These are phyloP conservation scores for Apiospora rasikravindrae DNA, from an alignment of 2,329 filamentous ascomycete species.

Conservation along the genomic window DNA sequence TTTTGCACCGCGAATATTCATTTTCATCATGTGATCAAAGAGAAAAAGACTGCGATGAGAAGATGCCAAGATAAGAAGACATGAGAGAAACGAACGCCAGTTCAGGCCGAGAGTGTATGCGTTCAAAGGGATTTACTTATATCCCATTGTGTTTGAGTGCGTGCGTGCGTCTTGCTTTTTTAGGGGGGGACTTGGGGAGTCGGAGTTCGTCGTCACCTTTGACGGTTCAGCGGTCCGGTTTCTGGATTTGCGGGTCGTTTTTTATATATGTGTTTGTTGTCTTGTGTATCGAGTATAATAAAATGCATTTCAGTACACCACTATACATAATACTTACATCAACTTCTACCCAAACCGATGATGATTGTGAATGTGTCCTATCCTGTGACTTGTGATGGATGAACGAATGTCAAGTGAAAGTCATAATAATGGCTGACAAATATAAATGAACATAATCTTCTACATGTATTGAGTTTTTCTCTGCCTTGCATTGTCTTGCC, in stretches of 20 bases:
- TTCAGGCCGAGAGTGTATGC: background rate
- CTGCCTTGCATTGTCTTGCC: background rate
- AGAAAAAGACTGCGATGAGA: conserved; percentile 8
- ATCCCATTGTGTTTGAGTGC: background rate
- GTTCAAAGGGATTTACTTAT: background rate
- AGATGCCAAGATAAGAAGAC: background rate
- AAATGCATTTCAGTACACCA: conserved; percentile 16
- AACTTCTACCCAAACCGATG: background rate
- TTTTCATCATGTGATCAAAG: background rate
- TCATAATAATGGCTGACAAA: background rate
- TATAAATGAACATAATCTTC: conserved; percentile 3
- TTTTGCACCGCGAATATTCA: background rate
- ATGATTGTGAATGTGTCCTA: background rate
- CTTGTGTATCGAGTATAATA: conserved; percentile 23
- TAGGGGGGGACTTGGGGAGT: background rate
- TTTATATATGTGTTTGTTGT: background rate
- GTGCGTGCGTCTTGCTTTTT: background rate
- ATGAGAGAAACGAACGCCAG: background rate
- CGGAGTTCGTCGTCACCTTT: background rate
- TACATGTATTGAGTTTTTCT: conserved; percentile 7
- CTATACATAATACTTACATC: conserved; percentile 2
- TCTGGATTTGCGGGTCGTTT: conserved; percentile 9
- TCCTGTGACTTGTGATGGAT: background rate
- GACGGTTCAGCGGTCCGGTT: background rate
- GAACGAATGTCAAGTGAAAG: background rate